Evolutionary conservation across 164 flowering plant species (phyloP).

Genomic region (Cinnamomum micranthum): DNA sequence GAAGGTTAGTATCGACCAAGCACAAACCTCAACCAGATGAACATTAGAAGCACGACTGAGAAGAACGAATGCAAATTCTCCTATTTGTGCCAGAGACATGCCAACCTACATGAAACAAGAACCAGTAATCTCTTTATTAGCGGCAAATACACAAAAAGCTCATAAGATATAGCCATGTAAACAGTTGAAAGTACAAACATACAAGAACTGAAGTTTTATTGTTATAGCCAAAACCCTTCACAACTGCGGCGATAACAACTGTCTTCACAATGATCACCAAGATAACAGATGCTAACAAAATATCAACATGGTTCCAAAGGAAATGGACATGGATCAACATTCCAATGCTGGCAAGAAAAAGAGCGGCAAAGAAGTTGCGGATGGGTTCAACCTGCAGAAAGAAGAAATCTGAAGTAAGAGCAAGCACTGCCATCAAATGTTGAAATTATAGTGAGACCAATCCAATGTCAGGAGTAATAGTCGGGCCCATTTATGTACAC

Average conservation of each 20-base stretch:
- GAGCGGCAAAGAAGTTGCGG: slow-evolving; percentile 95
- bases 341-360: slow-evolving; percentile 96
- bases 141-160: slow-evolving; percentile 2
- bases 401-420: slow-evolving; percentile 7
- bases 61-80: slow-evolving; percentile 97
- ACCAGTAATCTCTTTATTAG: slow-evolving; percentile 10
- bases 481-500: too few species aligned
- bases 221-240: slow-evolving; percentile 83
- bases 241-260: slow-evolving; percentile 56
- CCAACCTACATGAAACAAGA: slow-evolving; percentile 59
- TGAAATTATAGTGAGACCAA: too few species aligned
- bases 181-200: slow-evolving; percentile 24
- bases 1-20: background rate
- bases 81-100: slow-evolving; percentile 95
- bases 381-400: slow-evolving; percentile 81
- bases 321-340: slow-evolving; percentile 95
- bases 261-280: slow-evolving; percentile 84
- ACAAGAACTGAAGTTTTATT: slow-evolving; percentile 84
- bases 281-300: slow-evolving; percentile 83
- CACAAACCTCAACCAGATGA: slow-evolving; percentile 84
- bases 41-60: slow-evolving; percentile 96
- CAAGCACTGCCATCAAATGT: background rate
- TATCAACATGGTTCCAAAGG: slow-evolving; percentile 96
- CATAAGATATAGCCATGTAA: background rate
- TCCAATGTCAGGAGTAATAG: too few species aligned